A percentile compares a stretch with the other conserved stretches of the same genome.
phyloP scores from a whole-genome alignment of 305 asterid genomes.

The Fraxinus dipetala region DNA sequence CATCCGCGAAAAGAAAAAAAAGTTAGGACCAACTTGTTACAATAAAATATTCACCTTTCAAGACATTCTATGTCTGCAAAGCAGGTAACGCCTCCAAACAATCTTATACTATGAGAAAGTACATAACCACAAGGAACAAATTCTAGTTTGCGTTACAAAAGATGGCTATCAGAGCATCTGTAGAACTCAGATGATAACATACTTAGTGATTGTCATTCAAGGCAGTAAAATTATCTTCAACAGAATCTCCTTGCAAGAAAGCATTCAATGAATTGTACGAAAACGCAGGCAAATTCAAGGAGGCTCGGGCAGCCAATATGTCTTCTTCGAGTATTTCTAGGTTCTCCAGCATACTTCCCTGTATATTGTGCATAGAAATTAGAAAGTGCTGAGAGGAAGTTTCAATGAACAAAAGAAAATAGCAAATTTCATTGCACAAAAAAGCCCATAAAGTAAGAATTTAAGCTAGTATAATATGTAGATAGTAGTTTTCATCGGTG shows the following conservation, averaged over 20 bases:
- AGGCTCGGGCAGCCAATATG: constrained; percentile 45
- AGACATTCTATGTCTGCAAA: neutral
- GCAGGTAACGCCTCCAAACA: neutral
- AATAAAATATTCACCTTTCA: neutral
- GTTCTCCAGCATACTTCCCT: constrained; percentile 40
- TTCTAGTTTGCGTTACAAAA: neutral
- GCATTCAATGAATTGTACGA: constrained; percentile 34
- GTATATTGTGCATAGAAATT: constrained; percentile 18
- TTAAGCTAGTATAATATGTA: neutral
- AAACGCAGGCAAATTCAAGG: constrained; percentile 50
- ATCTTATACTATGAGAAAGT: neutral
- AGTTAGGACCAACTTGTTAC: neutral
- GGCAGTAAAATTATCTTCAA: constrained; percentile 15
- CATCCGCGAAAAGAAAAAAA: neutral
- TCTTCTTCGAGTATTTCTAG: constrained; percentile 57
- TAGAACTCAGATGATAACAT: neutral
- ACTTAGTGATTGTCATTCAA: neutral
- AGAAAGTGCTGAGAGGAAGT: neutral
- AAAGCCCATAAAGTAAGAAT: neutral
- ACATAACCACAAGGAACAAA: neutral
- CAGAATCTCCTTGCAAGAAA: constrained; percentile 21
- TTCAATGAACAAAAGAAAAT: neutral
- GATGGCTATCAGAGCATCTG: neutral
- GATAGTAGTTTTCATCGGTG: neutral
- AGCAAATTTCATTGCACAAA: neutral